phyloP scores from a whole-genome alignment of 1,139 yeast genomes.

The Candida mesenterica region DNA sequence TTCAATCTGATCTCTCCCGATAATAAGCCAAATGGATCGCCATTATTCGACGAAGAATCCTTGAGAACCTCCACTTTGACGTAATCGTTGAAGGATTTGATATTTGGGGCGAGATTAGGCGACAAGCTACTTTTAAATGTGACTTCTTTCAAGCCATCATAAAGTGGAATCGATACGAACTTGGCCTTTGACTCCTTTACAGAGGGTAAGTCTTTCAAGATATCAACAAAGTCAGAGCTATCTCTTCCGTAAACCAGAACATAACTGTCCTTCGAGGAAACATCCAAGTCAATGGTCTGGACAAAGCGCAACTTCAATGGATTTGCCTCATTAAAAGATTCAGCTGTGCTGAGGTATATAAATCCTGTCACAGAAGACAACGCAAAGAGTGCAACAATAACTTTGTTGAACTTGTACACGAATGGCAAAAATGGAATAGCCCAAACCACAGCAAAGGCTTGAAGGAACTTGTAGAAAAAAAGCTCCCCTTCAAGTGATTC shows the following conservation, averaged over 20 bases:
- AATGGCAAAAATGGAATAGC: conserved; percentile 68
- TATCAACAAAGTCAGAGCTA: conserved; percentile 36
- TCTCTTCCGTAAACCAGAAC: conserved; percentile 54
- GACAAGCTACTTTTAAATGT: conserved; percentile 44
- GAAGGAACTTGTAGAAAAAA: conserved; percentile 46
- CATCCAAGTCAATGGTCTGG: conserved; percentile 51
- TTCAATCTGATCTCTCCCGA: conserved; percentile 59
- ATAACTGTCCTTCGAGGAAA: conserved; percentile 26
- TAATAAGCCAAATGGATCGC: conserved; percentile 64
- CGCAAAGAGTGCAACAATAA: conserved; percentile 42
- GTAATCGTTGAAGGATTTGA: conserved; percentile 38
- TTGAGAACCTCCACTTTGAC: conserved; percentile 49
- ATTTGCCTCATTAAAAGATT: conserved; percentile 55
- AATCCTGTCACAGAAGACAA: conserved; percentile 36
- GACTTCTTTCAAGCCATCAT: conserved; percentile 54
- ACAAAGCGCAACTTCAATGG: conserved; percentile 73
- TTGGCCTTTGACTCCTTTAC: conserved; percentile 35
- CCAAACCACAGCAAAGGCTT: conserved; percentile 35
- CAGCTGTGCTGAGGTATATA: conserved; percentile 31
- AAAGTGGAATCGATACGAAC: conserved; percentile 33
- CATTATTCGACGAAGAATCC: conserved; percentile 42
- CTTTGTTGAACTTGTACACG: conserved; percentile 61
- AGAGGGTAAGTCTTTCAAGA: conserved; percentile 63
- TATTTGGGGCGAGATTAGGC: conserved; percentile 53
- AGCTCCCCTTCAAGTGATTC: conserved; percentile 53